Base-by-base conservation (phyloP, 1,284 basidiomycete species). In the Cryptococcus sp. region DNA sequence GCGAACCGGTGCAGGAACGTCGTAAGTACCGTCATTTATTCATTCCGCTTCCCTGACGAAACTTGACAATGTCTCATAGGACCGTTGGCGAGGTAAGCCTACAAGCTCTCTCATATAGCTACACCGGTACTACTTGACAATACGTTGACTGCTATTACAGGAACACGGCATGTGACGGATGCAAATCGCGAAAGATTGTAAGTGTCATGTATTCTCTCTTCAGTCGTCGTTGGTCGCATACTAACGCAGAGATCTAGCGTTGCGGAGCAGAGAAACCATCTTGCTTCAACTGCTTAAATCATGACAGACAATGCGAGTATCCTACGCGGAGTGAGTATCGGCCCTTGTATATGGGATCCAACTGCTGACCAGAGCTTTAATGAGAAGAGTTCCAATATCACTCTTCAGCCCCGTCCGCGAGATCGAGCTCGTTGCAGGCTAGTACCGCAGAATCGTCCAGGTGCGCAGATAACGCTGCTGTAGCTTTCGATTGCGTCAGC, bases 191-290 rank as follows among this genome's bases (percentile, higher is more conserved):
- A 8, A 59, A 59, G 23, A 41, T 59, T 8, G 58, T 59, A 40
- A 52, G 58, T 48, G n/a, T 6, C 29, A 5, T 38, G 19, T 8
- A 7, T 37, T 15, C 13, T 25, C 20, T 39, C n/a, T 10, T 5
- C n/a, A 19, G 13, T 13, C n/a, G n/a, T n/a, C n/a, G 10, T 20
- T 20, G 19, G 40, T 34, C 2, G 8, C 22, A 39, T 25, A 19
- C 10, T 19, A 23, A 38, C 17, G 5, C 8, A 29, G 19, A 5
- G 13, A 29, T 23, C 5, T 25, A 65, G 63, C 48, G 55, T 29
- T 65, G 63, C 23, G 52, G 52, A 19, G 63, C 60, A 4, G 57
- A 62, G 39, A 61, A 52, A n/a, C 63, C 63, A 3, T 26, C 52
- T 1, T 65, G 63, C 39, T 5, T 39, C 34, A 62, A 59, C 44